phyloP scores from a whole-genome alignment of 2,329 filamentous ascomycete species.

The Claviceps fusiformis region DNA sequence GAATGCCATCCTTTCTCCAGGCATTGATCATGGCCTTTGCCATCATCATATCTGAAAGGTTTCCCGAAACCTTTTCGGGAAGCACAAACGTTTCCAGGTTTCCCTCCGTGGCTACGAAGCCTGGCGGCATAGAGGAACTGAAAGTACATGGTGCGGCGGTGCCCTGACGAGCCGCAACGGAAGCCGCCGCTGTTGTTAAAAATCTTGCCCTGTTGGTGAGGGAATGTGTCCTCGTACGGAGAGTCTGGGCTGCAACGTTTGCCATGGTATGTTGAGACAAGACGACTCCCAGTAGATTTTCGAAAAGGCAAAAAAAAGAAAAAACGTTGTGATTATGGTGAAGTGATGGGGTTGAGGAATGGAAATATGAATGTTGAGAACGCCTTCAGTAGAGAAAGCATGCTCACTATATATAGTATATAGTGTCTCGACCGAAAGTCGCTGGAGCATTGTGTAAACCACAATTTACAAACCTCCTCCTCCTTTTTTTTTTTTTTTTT shows the following conservation, averaged over 20 bases:
- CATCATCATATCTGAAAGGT: constrained; percentile 19
- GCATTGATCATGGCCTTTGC: constrained; percentile 27
- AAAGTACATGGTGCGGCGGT: neutral
- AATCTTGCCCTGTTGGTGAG: neutral
- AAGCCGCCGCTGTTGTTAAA: neutral
- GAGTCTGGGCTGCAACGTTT: neutral
- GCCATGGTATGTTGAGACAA: constrained; percentile 1
- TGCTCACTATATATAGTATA: constrained; percentile 1
- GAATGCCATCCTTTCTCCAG: constrained; percentile 31
- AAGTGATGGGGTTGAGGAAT: neutral
- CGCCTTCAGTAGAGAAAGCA: neutral
- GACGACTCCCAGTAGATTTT: neutral
- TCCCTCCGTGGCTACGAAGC: constrained; percentile 12
- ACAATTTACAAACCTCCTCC: no score
- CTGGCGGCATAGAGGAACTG: constrained; percentile 14
- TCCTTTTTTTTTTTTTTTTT: no score
- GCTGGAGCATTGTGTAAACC: neutral
- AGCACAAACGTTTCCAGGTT: constrained; percentile 29
- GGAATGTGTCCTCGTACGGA: neutral
- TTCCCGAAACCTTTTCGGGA: constrained; percentile 22
- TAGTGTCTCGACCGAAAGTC: neutral
- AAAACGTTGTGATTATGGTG: neutral
- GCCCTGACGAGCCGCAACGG: neutral
- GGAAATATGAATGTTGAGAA: neutral
- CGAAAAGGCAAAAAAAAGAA: no score